Conservation (phyloP, 148 eudicot species). For the Vaccinium myrtillus region DNA sequence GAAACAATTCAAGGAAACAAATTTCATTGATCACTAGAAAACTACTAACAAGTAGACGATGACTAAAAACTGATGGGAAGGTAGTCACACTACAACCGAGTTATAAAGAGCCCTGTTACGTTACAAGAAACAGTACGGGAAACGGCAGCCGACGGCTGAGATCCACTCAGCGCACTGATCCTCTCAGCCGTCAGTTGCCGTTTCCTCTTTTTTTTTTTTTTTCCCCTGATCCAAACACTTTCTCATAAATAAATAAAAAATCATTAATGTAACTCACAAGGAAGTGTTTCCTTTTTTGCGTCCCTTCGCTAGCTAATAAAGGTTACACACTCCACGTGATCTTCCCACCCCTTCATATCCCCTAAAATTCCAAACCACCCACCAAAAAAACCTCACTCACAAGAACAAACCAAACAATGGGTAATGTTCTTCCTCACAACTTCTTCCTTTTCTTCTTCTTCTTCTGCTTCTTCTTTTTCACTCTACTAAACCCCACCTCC, state of each 20-base stretch:
- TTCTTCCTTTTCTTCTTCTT: not conserved
- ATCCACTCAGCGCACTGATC: no score
- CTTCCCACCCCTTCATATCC: not conserved
- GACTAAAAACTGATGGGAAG: no score
- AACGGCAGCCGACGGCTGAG: no score
- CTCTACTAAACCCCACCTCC: not conserved
- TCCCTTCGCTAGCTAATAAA: not conserved
- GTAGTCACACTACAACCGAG: no score
- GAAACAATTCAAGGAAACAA: no score
- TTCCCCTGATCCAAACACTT: not conserved
- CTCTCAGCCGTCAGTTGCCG: no score
- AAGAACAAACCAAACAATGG: not conserved
- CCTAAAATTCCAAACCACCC: not conserved
- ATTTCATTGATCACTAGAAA: no score
- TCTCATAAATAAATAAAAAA: no score
- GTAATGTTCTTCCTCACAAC: not conserved
- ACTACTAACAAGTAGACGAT: no score
- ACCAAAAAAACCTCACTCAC: not conserved
- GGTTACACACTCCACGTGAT: not conserved
- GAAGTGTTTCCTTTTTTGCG: not conserved
- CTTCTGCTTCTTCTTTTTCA: not conserved
- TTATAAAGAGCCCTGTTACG: no score
- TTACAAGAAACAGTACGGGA: no score
- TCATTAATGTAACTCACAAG: not conserved
- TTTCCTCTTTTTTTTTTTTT: no score